Evolutionary conservation across 148 eudicot genomes (phyloP).

Genomic region (Polygonum maritimum): DNA sequence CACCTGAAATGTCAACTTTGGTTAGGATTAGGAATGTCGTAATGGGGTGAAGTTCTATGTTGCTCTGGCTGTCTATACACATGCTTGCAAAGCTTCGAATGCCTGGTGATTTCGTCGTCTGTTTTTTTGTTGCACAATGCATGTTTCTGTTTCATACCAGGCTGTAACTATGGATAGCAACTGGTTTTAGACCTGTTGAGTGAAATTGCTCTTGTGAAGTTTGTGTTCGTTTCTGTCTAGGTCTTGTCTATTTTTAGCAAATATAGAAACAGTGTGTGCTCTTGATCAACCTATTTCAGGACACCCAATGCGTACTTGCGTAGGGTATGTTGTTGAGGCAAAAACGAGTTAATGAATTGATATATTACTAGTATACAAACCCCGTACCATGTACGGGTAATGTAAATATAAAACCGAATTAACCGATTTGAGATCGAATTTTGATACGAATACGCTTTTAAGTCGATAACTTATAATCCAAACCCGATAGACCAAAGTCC

Average conservation of each 20-base stretch:
- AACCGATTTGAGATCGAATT: no score
- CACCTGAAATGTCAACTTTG: neutral
- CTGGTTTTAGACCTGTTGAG: neutral
- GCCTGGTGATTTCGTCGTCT: neutral
- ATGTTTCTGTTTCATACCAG: neutral
- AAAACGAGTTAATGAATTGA: no score
- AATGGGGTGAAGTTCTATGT: neutral
- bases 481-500: no score
- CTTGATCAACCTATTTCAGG: no score
- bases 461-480: no score
- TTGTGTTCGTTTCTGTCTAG: neutral
- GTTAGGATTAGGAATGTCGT: neutral
- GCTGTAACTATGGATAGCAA: slow-evolving; percentile 8
- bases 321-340: no score
- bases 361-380: no score
- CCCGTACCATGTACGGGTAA: no score
- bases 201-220: neutral
- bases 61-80: neutral
- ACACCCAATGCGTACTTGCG: no score
- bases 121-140: neutral
- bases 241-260: neutral
- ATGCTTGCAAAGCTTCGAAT: neutral
- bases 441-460: no score
- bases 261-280: neutral
- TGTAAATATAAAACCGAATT: no score